Evolutionary conservation across 768 basidiomycete genomes (phyloP), one percentile per base, ranked within the genome.

Genomic region (Kwoniella europaea): DNA sequence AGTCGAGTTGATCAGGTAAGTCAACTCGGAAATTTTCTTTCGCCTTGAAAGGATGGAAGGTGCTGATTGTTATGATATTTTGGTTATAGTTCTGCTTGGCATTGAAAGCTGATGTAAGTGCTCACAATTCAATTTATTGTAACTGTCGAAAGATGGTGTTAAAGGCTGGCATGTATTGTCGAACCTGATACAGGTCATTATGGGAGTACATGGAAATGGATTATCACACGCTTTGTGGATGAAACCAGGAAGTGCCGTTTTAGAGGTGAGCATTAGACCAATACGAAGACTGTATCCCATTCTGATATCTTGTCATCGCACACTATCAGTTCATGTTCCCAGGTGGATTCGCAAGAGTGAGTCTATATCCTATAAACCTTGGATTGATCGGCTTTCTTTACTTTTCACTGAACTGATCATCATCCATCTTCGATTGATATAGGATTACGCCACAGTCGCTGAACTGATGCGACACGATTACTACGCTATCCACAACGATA

Each of bases 161-260:
- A 35, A 35, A 35, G 35, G 10, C n/a, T 63, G 13, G 53, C 57
- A 53, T 4, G 42, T 61, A 6, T 35, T 35, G 35, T 7, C 35
- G 35, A 35, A 6, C 35, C 16, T 24, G 13, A 6, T 9, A 29
- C 53, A 79, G 74, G 71, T 80, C 53, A 72, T 80, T 41, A 63
- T 80, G 53, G 77, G 77, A 2, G 75, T 80, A 12, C 79, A 80
- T 59, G 79, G 79, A 12, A 80, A 78, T 64, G 79, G 79, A n/a
- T 53, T 80, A 18, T 77, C 64, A 12, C 79, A 80, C 63, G 69
- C 71, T 43, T 52, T 80, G 59, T 80, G 77, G 77, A 76, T 77
- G 77, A 74, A 70, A 52, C 76, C 79, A 10, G 71, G 73, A 10
- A 68, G 74, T 46, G 75, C 65, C 1, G 73, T 80, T n/a, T 24